Percentiles rank a stretch among this genome's conserved stretches.
These are phyloP conservation scores for Amanita pallidorosea DNA, from an alignment of 768 basidiomycete genomes.

Conservation along the genomic window DNA sequence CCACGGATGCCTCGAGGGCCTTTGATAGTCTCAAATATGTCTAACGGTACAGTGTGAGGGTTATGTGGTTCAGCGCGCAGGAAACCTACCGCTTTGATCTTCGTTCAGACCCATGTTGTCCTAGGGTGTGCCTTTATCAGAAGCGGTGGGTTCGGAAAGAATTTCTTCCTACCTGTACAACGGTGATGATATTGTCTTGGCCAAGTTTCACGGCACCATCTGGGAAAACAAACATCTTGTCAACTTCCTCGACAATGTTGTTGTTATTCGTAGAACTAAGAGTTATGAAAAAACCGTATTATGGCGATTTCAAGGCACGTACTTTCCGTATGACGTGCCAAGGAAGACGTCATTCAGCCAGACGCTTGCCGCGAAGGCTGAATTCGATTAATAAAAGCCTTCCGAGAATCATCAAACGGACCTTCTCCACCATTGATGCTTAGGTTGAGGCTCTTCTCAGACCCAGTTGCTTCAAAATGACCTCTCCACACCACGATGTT, in stretches of 20 bases:
- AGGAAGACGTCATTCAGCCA: conserved; percentile 72
- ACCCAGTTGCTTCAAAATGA: conserved; percentile 56
- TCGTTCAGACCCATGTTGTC: conserved; percentile 78
- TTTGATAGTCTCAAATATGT: conserved; percentile 43
- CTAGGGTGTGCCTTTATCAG: conserved; percentile 18
- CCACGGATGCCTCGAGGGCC: conserved; percentile 73
- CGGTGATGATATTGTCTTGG: conserved; percentile 65
- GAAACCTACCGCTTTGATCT: conserved; percentile 31
- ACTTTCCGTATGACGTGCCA: conserved; percentile 69
- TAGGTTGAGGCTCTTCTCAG: conserved; percentile 55
- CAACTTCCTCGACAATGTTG: conserved; percentile 53
- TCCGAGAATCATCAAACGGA: conserved; percentile 13
- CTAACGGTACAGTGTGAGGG: conserved; percentile 11
- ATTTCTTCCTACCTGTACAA: conserved; percentile 45
- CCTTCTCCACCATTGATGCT: conserved; percentile 78
- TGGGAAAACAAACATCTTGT: conserved; percentile 57
- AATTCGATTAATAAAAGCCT: neutral
- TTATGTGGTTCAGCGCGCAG: neutral
- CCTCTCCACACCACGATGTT: conserved; percentile 77
- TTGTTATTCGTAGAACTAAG: conserved; percentile 56
- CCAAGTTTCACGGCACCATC: conserved; percentile 35
- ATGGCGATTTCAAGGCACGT: conserved; percentile 11
- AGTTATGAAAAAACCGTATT: neutral
- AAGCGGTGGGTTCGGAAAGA: neutral
- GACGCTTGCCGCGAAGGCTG: conserved; percentile 74